Evolutionary conservation across 805 yeast species (phyloP).

Genomic region (Phaffomyces antillensis): DNA sequence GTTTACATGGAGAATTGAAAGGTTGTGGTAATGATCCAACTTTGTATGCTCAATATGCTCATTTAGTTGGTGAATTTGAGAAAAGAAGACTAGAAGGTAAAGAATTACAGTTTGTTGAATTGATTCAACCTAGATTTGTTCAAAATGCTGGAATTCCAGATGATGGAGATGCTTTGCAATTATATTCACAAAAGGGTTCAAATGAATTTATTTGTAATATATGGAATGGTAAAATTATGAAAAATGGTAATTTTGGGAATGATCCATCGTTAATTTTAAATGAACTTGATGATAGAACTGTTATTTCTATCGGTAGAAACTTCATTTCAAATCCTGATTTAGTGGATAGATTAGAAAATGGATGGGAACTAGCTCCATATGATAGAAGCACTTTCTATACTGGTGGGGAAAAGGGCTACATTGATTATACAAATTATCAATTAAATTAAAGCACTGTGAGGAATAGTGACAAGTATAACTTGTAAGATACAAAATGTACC

Average conservation of each 20-base stretch:
- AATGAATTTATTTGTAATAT: slow-evolving; percentile 10
- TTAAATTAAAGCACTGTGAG: no score
- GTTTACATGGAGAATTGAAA: slow-evolving; percentile 23
- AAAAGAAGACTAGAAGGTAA: slow-evolving; percentile 29
- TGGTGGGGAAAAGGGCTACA: slow-evolving; percentile 1
- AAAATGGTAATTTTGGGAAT: slow-evolving; percentile 23
- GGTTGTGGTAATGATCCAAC: slow-evolving; percentile 23
- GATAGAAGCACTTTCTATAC: slow-evolving; percentile 23
- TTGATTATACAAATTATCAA: slow-evolving; percentile 6
- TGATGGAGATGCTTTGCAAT: background rate
- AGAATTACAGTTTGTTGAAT: slow-evolving; percentile 33
- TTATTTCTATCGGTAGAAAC: slow-evolving; percentile 24
- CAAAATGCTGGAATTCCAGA: background rate
- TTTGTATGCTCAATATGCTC: slow-evolving; percentile 32
- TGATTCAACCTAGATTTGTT: slow-evolving; percentile 36
- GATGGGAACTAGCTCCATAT: slow-evolving; percentile 28
- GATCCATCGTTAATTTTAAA: slow-evolving; percentile 30
- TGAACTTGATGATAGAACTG: slow-evolving; percentile 21
- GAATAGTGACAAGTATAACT: no score
- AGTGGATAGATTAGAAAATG: slow-evolving; percentile 26
- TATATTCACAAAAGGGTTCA: background rate
- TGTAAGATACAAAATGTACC: no score
- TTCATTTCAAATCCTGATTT: slow-evolving; percentile 35
- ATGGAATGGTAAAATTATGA: slow-evolving; percentile 21
- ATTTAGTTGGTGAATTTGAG: slow-evolving; percentile 35